phyloP scores from a whole-genome alignment of 495 filamentous ascomycete species.

The Penicillium samsonianum region DNA sequence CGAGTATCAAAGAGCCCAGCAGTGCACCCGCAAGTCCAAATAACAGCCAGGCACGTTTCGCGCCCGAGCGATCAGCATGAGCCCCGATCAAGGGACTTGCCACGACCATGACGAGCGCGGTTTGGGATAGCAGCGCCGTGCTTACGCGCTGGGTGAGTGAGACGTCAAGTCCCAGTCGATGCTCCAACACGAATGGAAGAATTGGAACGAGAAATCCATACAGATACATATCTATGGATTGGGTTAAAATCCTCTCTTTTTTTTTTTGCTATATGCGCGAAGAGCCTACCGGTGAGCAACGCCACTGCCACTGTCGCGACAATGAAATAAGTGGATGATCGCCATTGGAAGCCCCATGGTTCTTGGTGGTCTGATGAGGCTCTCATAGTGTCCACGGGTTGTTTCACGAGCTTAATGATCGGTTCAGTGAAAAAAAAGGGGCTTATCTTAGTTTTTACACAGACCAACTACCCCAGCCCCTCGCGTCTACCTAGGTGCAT shows the following conservation, averaged over 20 bases:
- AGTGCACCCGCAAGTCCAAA: conserved; percentile 16
- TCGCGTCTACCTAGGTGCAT: background rate
- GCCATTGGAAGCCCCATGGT: conserved; percentile 17
- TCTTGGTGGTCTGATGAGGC: background rate
- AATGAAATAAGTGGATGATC: conserved; percentile 29
- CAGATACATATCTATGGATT: conserved; percentile 28
- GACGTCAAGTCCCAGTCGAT: conserved; percentile 25
- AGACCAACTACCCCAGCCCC: background rate
- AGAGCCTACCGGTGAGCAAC: conserved; percentile 33
- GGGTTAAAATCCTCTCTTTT: conserved; percentile 60
- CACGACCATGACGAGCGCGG: conserved; percentile 25
- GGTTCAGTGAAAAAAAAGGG: background rate
- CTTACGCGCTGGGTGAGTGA: conserved; percentile 27
- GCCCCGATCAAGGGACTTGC: conserved; percentile 22
- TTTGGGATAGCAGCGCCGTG: conserved; percentile 23
- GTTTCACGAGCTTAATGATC: background rate
- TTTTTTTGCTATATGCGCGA: conserved; percentile 34
- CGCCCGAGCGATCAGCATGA: conserved; percentile 22
- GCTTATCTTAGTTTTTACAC: background rate
- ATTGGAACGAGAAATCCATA: conserved; percentile 35
- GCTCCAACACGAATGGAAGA: conserved; percentile 29
- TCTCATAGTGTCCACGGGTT: background rate
- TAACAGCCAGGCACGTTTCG: conserved; percentile 17
- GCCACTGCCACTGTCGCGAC: conserved; percentile 28
- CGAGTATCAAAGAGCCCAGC: conserved; percentile 4